Base-by-base conservation (phyloP, 305 asterid genomes). In the Ilex paraguariensis region DNA sequence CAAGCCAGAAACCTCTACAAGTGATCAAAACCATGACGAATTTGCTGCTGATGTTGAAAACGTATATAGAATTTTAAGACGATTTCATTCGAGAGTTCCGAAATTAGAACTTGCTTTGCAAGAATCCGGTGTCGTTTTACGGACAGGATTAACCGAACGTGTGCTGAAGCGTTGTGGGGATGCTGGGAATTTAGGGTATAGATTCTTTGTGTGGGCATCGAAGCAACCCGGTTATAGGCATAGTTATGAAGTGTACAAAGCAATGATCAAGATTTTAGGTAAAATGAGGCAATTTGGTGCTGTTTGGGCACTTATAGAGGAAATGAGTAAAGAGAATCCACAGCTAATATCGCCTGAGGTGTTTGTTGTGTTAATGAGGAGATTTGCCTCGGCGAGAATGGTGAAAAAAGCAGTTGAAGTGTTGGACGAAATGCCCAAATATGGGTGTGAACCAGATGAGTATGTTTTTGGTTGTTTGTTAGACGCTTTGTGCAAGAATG, bases 261-360 rank as follows among this genome's bases (percentile, higher is more conserved):
- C 90, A 48, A 85, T 92, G 93, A 76, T 89, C 60, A 92, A 77
- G 84, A 77, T 74, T 62, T 69, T 92, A 48, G 89, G 93, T 33
- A 89, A 87, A 79, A 89, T 92, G 97, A 85, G 93, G 73, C 96
- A 92, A 67, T 89, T 92, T 73, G 97, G 98, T 55, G 83, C 95
- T 45, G 96, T 92, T 72, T 92, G 98, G 97, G 98, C 97, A 61
- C 91, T 92, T 33, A 78, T 89, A 50, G 97, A 92, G 71, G 97
- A 92, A 73, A 92, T 89, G 96, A 77, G 96, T 75, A 92, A 66
- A 62, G 98, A 89, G 55, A 84, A 77, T 75, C 85, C 95, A 52
- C 87, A 79, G 44, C 71, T 92, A 56, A 70, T 92, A 66, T 66
- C 95, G 3, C 68, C 87, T 4, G 95, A 89, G 58, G 84, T 92